A percentile compares a stretch with the other conserved stretches of the same genome.
These are phyloP conservation scores for Xylaria longipes DNA, from an alignment of 495 filamentous ascomycete genomes.

Conservation along the genomic window DNA sequence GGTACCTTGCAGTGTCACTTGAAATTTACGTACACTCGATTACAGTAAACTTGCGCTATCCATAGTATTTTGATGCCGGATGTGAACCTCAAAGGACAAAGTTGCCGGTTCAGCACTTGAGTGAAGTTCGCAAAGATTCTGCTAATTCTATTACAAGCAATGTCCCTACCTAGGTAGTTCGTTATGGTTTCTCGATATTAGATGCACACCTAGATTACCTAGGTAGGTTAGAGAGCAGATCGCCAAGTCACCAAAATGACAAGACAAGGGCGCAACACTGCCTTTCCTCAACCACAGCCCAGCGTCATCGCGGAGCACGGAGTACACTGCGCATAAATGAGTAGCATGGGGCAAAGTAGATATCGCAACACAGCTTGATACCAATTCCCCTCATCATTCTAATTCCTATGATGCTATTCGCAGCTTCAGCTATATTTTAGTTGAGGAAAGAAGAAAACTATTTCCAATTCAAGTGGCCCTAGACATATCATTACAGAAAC, in stretches of 20 bases:
- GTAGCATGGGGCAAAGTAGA: not conserved
- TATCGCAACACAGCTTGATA: not conserved
- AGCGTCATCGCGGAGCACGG: not conserved
- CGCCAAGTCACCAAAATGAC: constrained; percentile 1
- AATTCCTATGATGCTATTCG: not conserved
- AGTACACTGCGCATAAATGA: not conserved
- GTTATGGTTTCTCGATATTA: not conserved
- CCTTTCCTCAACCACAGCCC: not conserved
- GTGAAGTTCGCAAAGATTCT: not conserved
- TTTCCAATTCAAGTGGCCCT: not conserved
- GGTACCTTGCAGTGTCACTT: not conserved
- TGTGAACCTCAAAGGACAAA: not conserved
- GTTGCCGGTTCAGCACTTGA: not conserved
- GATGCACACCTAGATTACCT: not conserved
- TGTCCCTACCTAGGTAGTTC: not conserved
- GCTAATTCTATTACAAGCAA: not conserved
- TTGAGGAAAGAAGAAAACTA: not conserved
- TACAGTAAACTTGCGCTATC: not conserved
- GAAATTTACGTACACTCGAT: not conserved
- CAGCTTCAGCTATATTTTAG: not conserved
- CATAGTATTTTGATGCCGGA: not conserved
- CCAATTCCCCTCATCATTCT: not conserved
- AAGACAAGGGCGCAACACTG: constrained; percentile 15
- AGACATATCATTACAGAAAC: not conserved
- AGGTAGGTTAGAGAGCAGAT: not conserved